Conservation (phyloP, 345 rosid genomes). For the Hypericum androsaemum region DNA sequence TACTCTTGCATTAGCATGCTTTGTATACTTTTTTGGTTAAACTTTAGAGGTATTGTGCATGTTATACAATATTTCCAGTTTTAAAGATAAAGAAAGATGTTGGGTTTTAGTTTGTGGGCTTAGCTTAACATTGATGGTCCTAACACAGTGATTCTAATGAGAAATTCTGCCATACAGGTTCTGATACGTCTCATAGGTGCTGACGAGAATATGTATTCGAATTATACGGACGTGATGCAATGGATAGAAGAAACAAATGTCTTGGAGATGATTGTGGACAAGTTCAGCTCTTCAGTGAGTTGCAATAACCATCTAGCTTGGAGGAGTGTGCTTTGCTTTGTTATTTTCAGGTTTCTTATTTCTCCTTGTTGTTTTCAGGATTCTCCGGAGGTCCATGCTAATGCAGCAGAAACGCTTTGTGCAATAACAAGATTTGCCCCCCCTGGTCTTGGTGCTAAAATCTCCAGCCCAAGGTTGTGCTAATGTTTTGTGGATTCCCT, state of each 20-base stretch:
- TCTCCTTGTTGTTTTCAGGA: slow-evolving; percentile 35
- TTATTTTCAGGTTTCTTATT: not conserved
- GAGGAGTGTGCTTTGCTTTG: no score
- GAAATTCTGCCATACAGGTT: slow-evolving; percentile 36
- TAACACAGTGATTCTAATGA: no score
- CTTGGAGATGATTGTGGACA: slow-evolving; percentile 81
- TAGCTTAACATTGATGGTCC: no score
- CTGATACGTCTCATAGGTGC: slow-evolving; percentile 76
- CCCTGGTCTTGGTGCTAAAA: slow-evolving; percentile 65
- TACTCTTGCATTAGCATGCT: no score
- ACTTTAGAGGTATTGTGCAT: no score
- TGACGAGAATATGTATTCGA: slow-evolving; percentile 80
- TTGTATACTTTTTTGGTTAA: no score
- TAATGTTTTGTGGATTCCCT: not conserved
- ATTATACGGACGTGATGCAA: slow-evolving; percentile 55
- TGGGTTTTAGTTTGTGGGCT: no score
- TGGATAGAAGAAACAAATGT: slow-evolving; percentile 88
- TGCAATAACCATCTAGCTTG: not conserved
- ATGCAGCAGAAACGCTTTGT: slow-evolving; percentile 87
- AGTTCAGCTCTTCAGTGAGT: slow-evolving; percentile 88
- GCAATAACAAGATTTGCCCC: slow-evolving; percentile 76
- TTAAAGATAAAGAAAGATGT: no score
- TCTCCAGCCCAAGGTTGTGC: slow-evolving; percentile 61
- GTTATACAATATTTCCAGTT: no score
- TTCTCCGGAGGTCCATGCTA: slow-evolving; percentile 88